phyloP scores from a whole-genome alignment of 2,329 filamentous ascomycete genomes.

The Tricladium varicosporioides region DNA sequence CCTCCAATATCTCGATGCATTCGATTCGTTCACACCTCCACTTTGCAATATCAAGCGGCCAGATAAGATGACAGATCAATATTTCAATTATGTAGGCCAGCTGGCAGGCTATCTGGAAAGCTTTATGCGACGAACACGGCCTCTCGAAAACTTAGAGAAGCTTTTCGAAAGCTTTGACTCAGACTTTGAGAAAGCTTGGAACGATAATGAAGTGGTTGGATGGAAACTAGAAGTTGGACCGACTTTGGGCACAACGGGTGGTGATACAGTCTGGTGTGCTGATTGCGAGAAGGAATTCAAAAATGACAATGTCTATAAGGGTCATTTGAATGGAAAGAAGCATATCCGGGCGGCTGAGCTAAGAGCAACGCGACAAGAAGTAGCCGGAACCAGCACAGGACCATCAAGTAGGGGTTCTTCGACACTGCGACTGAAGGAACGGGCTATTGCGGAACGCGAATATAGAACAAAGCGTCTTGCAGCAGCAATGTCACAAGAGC shows the following conservation, averaged over 20 bases:
- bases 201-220: constrained; percentile 72
- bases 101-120: constrained; percentile 81
- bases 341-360: constrained; percentile 80
- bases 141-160: constrained; percentile 81
- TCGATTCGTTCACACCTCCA: constrained; percentile 80
- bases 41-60: constrained; percentile 70
- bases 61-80: constrained; percentile 89
- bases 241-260: constrained; percentile 31
- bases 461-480: constrained; percentile 78
- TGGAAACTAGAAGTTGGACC: constrained; percentile 61
- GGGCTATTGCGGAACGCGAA: constrained; percentile 86
- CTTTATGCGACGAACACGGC: constrained; percentile 81
- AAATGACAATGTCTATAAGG: constrained; percentile 91
- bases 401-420: constrained; percentile 32
- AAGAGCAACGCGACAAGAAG: constrained; percentile 49
- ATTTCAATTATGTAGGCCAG: constrained; percentile 83
- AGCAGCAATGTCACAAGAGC: constrained; percentile 79
- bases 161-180: constrained; percentile 73
- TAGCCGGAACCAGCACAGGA: constrained; percentile 29
- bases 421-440: constrained; percentile 69
- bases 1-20: constrained; percentile 86
- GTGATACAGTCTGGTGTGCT: constrained; percentile 78
- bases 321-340: constrained; percentile 86
- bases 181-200: constrained; percentile 84
- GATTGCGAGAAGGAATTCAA: constrained; percentile 95